Evolutionary conservation across 129 eudicot species (phyloP), one percentile per base, ranked within the genome.

Genomic region (Saussurea involucrata): DNA sequence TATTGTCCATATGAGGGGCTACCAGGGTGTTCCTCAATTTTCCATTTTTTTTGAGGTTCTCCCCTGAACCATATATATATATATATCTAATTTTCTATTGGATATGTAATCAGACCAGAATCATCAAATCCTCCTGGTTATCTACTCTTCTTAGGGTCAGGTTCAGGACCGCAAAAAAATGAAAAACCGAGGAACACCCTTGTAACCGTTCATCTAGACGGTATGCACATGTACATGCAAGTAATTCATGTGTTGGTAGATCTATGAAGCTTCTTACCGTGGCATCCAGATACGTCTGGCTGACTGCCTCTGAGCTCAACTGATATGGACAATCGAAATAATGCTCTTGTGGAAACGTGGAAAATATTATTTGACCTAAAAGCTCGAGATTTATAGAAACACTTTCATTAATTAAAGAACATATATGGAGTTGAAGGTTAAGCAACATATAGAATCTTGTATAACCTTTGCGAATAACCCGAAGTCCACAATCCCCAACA

Each of bases 281-380:
- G 53, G 98, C 98, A 73, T 94, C 98, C 33, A 89, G 89, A 72
- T 89, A 91, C 18, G 98, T 93, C 78, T 93, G 96, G 76, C 78
- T 80, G 74, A 88, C 91, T 24, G 85, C 84, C 76, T 94, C 93
- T 25, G 98, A 94, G 85, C 98, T 94, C 90, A 94, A 77, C 83
- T 94, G 98, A 78, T 89, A 94, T 11, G 98, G 98, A 63, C 98
- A 94, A 75, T 93, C 98, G 73, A 93, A 93, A 76, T 87, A 90
- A 78, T 91, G 98, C 82, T 94, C 98, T 89, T 89, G 97, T 15
- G 96, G 96, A 75, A 82, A 85, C 8, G 98, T 89, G 75, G 93
- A 84, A 78, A 87, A 94, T 5, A 91, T 78, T 76, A 94, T 55
- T 86, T 94, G 97, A 72, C 98, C 98, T 94, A 80, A 42, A 72